These are phyloP conservation scores for Penicillium hesseltinei DNA, from an alignment of 2,329 filamentous ascomycete species.

Conservation along the genomic window DNA sequence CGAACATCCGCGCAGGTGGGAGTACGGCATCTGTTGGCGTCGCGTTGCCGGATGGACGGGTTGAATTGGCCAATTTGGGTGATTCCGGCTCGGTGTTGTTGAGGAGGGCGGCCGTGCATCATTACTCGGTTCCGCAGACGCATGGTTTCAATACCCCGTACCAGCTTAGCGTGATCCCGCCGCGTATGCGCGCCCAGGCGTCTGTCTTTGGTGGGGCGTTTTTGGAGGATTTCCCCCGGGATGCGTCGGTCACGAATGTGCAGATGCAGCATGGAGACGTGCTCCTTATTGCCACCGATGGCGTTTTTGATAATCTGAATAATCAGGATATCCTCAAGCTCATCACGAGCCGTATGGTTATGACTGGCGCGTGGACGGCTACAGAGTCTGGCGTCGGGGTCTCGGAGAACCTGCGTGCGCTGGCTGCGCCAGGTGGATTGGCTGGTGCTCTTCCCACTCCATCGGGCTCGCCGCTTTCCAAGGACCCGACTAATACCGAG, in stretches of 20 bases:
- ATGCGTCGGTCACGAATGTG: constrained; percentile 77
- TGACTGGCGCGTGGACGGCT: constrained; percentile 70
- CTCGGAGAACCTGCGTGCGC: constrained; percentile 56
- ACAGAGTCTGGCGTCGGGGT: constrained; percentile 63
- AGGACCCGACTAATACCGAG: constrained; percentile 11
- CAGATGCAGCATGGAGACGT: constrained; percentile 85
- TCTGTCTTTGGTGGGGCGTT: constrained; percentile 78
- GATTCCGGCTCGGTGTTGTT: constrained; percentile 92
- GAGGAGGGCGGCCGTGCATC: constrained; percentile 78
- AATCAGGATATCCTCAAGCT: constrained; percentile 83
- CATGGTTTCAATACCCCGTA: constrained; percentile 98
- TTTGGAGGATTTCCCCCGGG: constrained; percentile 77
- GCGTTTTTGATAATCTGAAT: constrained; percentile 93
- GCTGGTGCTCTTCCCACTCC: constrained; percentile 27
- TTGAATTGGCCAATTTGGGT: constrained; percentile 91
- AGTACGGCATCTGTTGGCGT: constrained; percentile 91
- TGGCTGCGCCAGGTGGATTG: constrained; percentile 51
- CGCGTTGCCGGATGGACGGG: constrained; percentile 65
- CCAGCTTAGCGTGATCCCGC: constrained; percentile 85
- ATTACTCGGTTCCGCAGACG: constrained; percentile 80
- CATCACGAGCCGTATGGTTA: constrained; percentile 72
- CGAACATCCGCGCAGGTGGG: constrained; percentile 73
- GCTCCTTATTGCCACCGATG: constrained; percentile 89
- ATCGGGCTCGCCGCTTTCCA: constrained; percentile 7
- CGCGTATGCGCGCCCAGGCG: constrained; percentile 73